Evolutionary conservation across 73 alveolate genomes (phyloP).

Genomic region (Paramecium pentaurelia): DNA sequence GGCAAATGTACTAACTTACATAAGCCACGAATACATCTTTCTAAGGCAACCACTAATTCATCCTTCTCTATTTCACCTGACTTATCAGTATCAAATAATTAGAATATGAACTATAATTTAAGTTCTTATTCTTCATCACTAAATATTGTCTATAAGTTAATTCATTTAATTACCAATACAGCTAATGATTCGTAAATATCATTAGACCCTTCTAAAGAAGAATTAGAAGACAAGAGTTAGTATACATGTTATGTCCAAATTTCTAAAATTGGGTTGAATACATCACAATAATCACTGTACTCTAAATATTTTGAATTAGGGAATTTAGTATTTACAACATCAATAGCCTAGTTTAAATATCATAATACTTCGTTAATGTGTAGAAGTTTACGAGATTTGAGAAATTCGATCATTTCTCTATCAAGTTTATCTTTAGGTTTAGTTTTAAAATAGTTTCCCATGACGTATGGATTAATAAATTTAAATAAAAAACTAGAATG

Average conservation of each 20-base stretch:
- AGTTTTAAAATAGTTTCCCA: not conserved
- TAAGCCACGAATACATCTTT: conserved; percentile 1
- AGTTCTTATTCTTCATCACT: conserved; percentile 48
- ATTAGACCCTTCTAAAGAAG: not conserved
- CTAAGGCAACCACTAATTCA: not conserved
- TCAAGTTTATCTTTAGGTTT: not conserved
- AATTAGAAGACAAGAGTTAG: not conserved
- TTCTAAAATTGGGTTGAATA: not conserved
- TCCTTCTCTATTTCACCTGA: conserved; percentile 40
- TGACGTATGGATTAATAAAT: not conserved
- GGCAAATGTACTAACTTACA: conserved; percentile 41
- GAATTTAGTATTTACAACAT: not conserved
- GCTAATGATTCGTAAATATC: conserved; percentile 51
- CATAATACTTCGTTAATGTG: not conserved
- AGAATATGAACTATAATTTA: conserved; percentile 22
- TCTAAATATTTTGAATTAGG: not conserved
- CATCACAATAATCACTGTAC: not conserved
- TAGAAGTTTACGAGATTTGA: not conserved
- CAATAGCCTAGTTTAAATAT: not conserved
- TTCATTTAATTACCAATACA: not conserved
- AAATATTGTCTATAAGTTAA: not conserved
- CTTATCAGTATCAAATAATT: conserved; percentile 32
- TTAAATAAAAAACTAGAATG: not conserved
- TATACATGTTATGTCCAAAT: not conserved
- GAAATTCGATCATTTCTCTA: not conserved